Base-by-base conservation (phyloP, 148 eudicot genomes). In the Beta vulgaris region DNA sequence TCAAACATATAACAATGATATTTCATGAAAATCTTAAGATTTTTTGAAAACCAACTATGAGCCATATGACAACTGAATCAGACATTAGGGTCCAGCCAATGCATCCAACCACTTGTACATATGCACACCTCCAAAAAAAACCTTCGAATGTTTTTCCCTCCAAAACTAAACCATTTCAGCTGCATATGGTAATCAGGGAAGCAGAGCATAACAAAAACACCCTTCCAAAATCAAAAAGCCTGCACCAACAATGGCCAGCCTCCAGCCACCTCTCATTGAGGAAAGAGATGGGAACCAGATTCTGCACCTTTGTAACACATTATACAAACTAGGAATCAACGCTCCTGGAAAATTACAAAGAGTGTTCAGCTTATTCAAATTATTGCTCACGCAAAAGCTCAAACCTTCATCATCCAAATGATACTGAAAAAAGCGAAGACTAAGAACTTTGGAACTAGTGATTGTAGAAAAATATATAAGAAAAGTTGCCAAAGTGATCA, bases 91-190 rank as follows among this genome's bases (percentile, higher is more conserved):
- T 64, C 42, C 10, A 62, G 9, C 42, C 23, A 62, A 62, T 34
- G 23, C 8, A 32, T 10, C 37, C 43, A 34, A 34, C 35, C 25
- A 64, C 16, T 64, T 6, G 29, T 46, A 36, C 37, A 34, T 15
- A 36, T n/a, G 42, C 68, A 64, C 28, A 64, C 68, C 44, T 64
- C 68, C 29, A 64, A 64, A 64, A 64, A 64, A 28, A 44, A 64
- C 46, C 44, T 64, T 64, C 44, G 21, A 46, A 10, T 37, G 39
- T 21, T 64, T n/a, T 37, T 29, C 46, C 68, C 37, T 29, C 40
- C 68, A 36, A n/a, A 64, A 64, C 28, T 46, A 64, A 64, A 46
- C 29, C 44, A 64, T 36, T 36, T 37, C 29, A 64, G 44, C 68
- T 36, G 68, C 68, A 64, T 64, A 36, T 36, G 68, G 68, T 7